phyloP scores from a whole-genome alignment of 2,329 filamentous ascomycete species.

The Scedosporium aurantiacum region DNA sequence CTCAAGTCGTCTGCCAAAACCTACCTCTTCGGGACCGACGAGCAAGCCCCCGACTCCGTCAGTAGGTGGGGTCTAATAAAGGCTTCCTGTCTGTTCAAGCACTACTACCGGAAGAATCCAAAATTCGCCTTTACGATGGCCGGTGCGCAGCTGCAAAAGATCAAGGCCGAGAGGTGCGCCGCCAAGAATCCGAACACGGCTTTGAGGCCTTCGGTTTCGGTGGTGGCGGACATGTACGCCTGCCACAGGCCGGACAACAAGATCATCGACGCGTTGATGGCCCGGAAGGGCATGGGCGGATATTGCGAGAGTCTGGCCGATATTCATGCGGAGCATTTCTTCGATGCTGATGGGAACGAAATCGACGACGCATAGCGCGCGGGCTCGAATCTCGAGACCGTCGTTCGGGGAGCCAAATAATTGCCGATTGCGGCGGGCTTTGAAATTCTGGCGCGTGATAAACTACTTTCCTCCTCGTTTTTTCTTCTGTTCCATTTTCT shows the following conservation, averaged over 20 bases:
- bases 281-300: constrained; percentile 16
- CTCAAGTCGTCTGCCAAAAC: constrained; percentile 15
- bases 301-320: constrained; percentile 12
- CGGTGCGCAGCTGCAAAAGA: constrained; percentile 25
- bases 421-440: too few species aligned
- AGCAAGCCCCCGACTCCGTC: not conserved
- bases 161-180: constrained; percentile 20
- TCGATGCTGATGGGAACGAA: constrained; percentile 16
- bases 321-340: constrained; percentile 1
- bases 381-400: not conserved
- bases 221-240: constrained; percentile 25
- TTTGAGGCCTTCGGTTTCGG: constrained; percentile 16
- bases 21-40: constrained; percentile 19
- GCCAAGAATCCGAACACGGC: constrained; percentile 20
- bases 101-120: not conserved
- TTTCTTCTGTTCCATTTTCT: not conserved
- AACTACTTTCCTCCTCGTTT: not conserved
- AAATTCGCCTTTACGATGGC: constrained; percentile 36
- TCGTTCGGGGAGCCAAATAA: not conserved
- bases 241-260: constrained; percentile 24
- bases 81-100: constrained; percentile 35
- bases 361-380: constrained; percentile 18
- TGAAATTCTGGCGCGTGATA: not conserved
- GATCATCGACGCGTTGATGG: constrained; percentile 14
- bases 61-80: constrained; percentile 38